Evolutionary conservation across 306 rosid genomes (phyloP), one percentile per base, ranked within the genome.

Genomic region (Cicer chorassanicum): DNA sequence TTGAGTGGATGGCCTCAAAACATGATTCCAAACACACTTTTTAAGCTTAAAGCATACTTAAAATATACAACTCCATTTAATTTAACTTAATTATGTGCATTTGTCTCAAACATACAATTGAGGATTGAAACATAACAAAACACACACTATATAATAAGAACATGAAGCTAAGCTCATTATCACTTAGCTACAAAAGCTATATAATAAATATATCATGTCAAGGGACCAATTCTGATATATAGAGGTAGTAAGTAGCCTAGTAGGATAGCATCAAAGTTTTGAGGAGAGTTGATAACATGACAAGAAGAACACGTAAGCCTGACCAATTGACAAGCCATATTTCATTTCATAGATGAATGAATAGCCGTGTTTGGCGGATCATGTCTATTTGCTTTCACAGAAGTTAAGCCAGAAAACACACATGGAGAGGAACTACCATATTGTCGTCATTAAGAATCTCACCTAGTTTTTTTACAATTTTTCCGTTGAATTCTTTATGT

Each of bases 341-440:
- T 76, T 80, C 57, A 64, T 63, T 78, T 81, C 81, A 60, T 82
- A 72, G 77, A 80, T 78, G 82, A 83, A 66, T 66, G 76, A 80
- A 54, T 78, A 81, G 15, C 93, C 93, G 93, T 86, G 83, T 89
- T 89, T 86, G 82, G 77, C 82, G 97, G 97, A 91, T 91, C 98
- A 90, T 90, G 97, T 93, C 91, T 85, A 29, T 72, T 70, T 65
- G 53, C 71, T 16, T 66, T 19, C 40, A 60, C 14, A 41, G 38
- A 60, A 46, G 42, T 74, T 71, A 78, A 21, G 70, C 82, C 78
- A 80, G 76, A 82, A 81, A 56, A 75, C 68, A 67, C 76, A 72
- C 69, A 65, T 57, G 79, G 68, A 63, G 73, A 29, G 73, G 6
- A 44, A 46, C 63, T 44, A 70, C 73, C 42, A 29, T 29, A 78